Evolutionary conservation across 140 eudicot genomes (phyloP), one percentile per base, ranked within the genome.

Genomic region (Anethum foeniculum): DNA sequence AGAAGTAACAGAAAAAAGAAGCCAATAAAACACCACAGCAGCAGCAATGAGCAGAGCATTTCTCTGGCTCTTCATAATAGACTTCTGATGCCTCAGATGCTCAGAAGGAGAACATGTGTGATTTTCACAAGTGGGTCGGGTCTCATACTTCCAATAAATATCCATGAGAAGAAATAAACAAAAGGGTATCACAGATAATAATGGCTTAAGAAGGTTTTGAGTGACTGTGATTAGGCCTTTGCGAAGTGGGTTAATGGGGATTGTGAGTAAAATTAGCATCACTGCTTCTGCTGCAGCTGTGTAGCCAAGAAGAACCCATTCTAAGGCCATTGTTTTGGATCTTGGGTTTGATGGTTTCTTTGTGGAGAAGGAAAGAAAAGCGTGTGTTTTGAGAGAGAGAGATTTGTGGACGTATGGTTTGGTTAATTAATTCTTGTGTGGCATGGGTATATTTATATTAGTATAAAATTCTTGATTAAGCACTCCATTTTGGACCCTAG

Each of bases 51-150:
- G 79, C 15, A 84, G 79, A 4, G 84, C 84, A 36, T 84, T 84
- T 5, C 87, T 54, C 84, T 84, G 87, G 69, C 78, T 56, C 75
- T 84, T 84, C 54, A 84, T 80, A 71, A 80, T 80, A 11, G 84
- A 80, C 18, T 74, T 74, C 78, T 81, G 87, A 32, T 84, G 84
- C 18, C 87, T 81, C 6, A 80, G 81, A 44, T 75, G 67, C 80
- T 84, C 87, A 23, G 87, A 46, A 6, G 84, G 82, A 1, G 87
- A 80, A 49, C 87, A 84, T 3, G 84, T 36, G 25, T 76, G 65
- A 12, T 43, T 7, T 25, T 62, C 83, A 48, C 86, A 84, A n/a
- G 52, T n/a, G 7, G 86, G 86, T 5, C 86, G 84, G 43, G 54
- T 84, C 81, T 84, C 87, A 81, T 84, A 84, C 75, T 84, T 74